Conservation (phyloP, 495 filamentous ascomycete genomes). For the Durotheca rogersii region DNA sequence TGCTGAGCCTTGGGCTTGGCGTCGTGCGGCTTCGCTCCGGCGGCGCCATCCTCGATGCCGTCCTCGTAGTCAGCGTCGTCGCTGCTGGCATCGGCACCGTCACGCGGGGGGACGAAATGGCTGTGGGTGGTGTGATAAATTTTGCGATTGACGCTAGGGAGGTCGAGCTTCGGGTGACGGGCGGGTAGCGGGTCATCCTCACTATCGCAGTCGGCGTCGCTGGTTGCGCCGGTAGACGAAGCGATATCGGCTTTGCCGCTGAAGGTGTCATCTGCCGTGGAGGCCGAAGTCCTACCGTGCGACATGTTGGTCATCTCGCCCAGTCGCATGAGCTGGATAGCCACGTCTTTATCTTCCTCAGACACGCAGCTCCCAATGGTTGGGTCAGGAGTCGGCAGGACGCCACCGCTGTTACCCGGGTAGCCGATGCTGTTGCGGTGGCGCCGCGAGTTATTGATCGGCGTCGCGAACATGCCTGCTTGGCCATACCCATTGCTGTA, state of each 20-base stretch:
- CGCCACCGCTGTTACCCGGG: slow-evolving; percentile 43
- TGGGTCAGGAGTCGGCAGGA: slow-evolving; percentile 88
- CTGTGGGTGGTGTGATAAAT: slow-evolving; percentile 59
- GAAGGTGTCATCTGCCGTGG: slow-evolving; percentile 87
- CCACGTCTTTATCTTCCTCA: slow-evolving; percentile 97
- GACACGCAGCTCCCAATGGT: slow-evolving; percentile 94
- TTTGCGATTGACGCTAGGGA: slow-evolving; percentile 45
- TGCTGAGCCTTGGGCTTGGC: slow-evolving; percentile 41
- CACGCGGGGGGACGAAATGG: slow-evolving; percentile 62
- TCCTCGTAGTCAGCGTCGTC: slow-evolving; percentile 66
- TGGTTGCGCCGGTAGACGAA: slow-evolving; percentile 80
- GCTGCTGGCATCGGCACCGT: slow-evolving; percentile 72
- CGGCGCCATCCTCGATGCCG: slow-evolving; percentile 31
- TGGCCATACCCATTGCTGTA: slow-evolving; percentile 57
- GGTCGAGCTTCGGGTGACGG: slow-evolving; percentile 62
- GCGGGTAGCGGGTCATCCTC: slow-evolving; percentile 68
- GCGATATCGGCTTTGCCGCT: slow-evolving; percentile 83
- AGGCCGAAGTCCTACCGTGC: slow-evolving; percentile 86
- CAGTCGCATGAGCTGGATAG: slow-evolving; percentile 90
- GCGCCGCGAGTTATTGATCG: slow-evolving; percentile 62
- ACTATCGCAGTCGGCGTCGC: slow-evolving; percentile 73
- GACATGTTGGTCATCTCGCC: slow-evolving; percentile 90
- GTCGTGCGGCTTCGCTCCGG: slow-evolving; percentile 27
- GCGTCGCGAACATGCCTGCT: slow-evolving; percentile 52
- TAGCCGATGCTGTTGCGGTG: slow-evolving; percentile 63